Evolutionary conservation across 2,329 filamentous ascomycete species (phyloP), one percentile per base, ranked within the genome.

Genomic region (Hypoxylon sp.): DNA sequence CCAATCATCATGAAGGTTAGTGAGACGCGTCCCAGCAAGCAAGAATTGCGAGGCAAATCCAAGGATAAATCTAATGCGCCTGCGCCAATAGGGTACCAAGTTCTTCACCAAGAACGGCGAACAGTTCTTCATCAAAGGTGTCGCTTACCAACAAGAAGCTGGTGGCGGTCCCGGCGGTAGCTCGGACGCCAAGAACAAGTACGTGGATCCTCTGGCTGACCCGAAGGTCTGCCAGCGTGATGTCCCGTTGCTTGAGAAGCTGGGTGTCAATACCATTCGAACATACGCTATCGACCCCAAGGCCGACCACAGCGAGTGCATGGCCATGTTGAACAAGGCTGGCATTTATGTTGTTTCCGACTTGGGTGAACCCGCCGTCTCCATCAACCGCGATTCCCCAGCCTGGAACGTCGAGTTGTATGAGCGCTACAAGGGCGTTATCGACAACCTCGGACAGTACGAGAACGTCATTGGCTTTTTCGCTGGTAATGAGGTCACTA

Each of bases 401-500:
- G 74, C 82, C 56, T 94, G 92, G 92, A 89, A 90, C 75, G 86
- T 88, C 70, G 84, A 87, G 24, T 82, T 93, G 60, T 93, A 90
- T 80, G 80, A 84, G 19, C 89, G 90, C 72, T 94, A 94, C 83
- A 90, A 89, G 67, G 81, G 81, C 51, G 92, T 94, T 71, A 81
- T 94, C 61, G 92, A 94, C 78, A 85, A 85, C 52, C 84, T 94
- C 73, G 83, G 87, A 69, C 84, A 88, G 73, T 94, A 92, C 82
- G 85, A 85, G 77, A 94, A 94, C 80, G 87, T 88, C n/a, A 85
- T 94, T 60, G 92, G 92, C 74, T 94, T 94, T 87, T 93, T 94
- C 78, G 90, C 92, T 58, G 92, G 92, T 76, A 94, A 94, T 80
- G 92, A 94, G 81, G 92, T 94, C 53, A 90, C 91, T 67, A 93